Conservation (phyloP, 805 yeast genomes). For the Trichomonascus vanleenenianus region DNA sequence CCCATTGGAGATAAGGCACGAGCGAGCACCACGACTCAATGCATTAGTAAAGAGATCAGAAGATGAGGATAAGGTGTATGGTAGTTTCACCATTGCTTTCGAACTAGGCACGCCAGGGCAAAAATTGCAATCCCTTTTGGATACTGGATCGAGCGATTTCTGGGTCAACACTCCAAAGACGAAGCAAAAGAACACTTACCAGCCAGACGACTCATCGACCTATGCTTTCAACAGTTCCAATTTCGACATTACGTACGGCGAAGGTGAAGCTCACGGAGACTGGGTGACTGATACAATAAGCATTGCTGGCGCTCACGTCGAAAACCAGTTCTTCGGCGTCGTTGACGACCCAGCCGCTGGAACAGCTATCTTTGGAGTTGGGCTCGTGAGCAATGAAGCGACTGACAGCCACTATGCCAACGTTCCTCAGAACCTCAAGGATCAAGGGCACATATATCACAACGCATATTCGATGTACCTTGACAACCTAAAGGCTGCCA, state of each 20-base stretch:
- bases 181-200: constrained; percentile 4
- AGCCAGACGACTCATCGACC: constrained; percentile 42
- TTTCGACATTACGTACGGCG: constrained; percentile 81
- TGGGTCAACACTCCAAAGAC: constrained; percentile 33
- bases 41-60: constrained; percentile 8
- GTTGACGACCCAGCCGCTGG: constrained; percentile 11
- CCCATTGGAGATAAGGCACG: constrained; percentile 10
- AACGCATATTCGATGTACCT: constrained; percentile 42
- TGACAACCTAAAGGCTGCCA: constrained; percentile 25
- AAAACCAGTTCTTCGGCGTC: constrained; percentile 53
- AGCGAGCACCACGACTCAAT: neutral
- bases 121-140: constrained; percentile 45
- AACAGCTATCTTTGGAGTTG: constrained; percentile 30
- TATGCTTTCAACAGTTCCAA: constrained; percentile 79
- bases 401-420: constrained; percentile 41
- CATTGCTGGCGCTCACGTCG: constrained; percentile 64
- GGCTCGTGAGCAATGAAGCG: constrained; percentile 28
- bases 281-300: constrained; percentile 63
- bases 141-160: constrained; percentile 67
- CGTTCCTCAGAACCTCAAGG: constrained; percentile 52
- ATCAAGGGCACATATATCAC: constrained; percentile 35
- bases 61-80: constrained; percentile 7
- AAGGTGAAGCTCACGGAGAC: constrained; percentile 83
- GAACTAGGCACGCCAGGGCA: constrained; percentile 48
- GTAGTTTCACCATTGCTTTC: constrained; percentile 22